Conservation (phyloP, 1,139 yeast species). For the Citeromyces siamensis region DNA sequence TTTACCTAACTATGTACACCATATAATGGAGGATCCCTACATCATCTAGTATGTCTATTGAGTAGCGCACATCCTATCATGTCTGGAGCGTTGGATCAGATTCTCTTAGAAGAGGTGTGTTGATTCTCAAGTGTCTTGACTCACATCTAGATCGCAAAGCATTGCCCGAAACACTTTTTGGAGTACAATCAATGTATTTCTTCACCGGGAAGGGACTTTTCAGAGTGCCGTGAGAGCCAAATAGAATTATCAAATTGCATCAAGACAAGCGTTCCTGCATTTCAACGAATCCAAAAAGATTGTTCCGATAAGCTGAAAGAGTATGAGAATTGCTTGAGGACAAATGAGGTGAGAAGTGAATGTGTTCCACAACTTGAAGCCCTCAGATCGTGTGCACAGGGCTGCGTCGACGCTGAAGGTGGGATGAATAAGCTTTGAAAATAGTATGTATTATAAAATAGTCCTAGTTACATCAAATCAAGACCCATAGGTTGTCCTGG, state of each 20-base stretch:
- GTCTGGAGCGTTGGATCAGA: conserved; percentile 38
- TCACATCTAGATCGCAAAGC: conserved; percentile 33
- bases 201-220: conserved; percentile 26
- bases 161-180: conserved; percentile 54
- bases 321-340: conserved; percentile 40
- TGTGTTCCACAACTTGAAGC: conserved; percentile 12
- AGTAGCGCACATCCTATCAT: conserved; percentile 10
- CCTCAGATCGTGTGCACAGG: conserved; percentile 14
- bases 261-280: conserved; percentile 45
- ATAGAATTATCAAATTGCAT: conserved; percentile 42
- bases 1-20: not conserved
- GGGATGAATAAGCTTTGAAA: not conserved
- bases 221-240: conserved; percentile 38
- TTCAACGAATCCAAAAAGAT: conserved; percentile 44
- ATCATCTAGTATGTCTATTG: not conserved
- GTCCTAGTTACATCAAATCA: too few relatives aligned
- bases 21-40: not conserved
- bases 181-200: conserved; percentile 53
- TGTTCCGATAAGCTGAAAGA: conserved; percentile 43
- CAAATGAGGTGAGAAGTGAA: conserved; percentile 11
- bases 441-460: not conserved
- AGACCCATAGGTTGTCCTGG: too few relatives aligned
- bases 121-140: not conserved
- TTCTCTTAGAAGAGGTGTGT: conserved; percentile 37
- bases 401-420: conserved; percentile 1